Percentiles rank a stretch among this genome's conserved stretches.
Conservation (phyloP, 192 early-diverging fungal species). For the Spizellomyces sp. region DNA sequence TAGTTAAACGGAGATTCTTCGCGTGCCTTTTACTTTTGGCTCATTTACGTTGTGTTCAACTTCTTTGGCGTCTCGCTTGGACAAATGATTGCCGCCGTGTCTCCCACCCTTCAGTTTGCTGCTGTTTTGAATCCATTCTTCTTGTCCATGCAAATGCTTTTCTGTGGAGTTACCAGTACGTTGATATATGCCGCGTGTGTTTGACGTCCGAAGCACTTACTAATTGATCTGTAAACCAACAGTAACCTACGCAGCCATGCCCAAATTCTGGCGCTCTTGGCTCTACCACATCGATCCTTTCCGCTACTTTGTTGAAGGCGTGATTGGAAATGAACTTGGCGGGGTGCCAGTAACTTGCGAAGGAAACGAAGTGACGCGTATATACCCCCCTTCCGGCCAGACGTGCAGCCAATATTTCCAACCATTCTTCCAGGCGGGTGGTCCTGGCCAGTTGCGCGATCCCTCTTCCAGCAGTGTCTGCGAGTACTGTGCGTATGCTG, state of each 20-base stretch:
- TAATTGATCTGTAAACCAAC: constrained; percentile 4
- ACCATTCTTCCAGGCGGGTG: constrained; percentile 47
- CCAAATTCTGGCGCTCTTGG: constrained; percentile 70
- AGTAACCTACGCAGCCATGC: constrained; percentile 51
- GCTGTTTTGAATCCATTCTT: constrained; percentile 70
- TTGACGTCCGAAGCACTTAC: constrained; percentile 14
- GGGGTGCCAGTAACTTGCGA: constrained; percentile 49
- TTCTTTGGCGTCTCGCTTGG: constrained; percentile 72
- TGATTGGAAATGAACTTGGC: constrained; percentile 56
- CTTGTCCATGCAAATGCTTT: constrained; percentile 67
- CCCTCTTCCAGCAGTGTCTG: constrained; percentile 53
- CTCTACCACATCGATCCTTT: constrained; percentile 71
- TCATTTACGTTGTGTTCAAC: constrained; percentile 60
- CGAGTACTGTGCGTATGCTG: constrained; percentile 62
- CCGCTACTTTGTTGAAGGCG: constrained; percentile 66
- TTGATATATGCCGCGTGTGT: constrained; percentile 18
- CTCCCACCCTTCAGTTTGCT: constrained; percentile 50
- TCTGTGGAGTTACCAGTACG: constrained; percentile 71
- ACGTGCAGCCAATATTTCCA: constrained; percentile 65
- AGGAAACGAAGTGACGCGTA: constrained; percentile 52
- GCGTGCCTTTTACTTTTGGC: constrained; percentile 65
- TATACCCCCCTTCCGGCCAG: constrained; percentile 58
- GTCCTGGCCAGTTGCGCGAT: constrained; percentile 64
- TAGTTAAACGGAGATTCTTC: constrained; percentile 46
- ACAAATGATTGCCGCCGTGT: constrained; percentile 69